Base-by-base conservation (phyloP, 2,329 filamentous ascomycete species). In the Penicillium sp. region DNA sequence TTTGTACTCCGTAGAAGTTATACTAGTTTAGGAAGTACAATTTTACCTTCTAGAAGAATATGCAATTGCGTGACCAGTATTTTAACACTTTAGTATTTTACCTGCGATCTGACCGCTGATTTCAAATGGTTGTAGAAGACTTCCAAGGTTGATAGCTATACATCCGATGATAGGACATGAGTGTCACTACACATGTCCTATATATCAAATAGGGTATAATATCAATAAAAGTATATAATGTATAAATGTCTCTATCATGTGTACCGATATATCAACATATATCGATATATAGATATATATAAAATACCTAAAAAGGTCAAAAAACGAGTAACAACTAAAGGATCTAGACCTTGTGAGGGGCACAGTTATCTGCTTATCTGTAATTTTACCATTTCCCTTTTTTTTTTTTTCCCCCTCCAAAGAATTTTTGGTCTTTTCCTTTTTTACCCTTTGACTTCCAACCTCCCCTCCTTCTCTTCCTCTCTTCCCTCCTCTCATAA, bases 401-500 rank as follows among this genome's bases (percentile, higher is more conserved):
- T 51, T 37, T 56, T 52, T 53, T 52, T 53, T 51, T 51, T 47
- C n/a, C 49, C 49, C 37, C 48, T 48, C 49, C 48, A 42, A 32
- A 33, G 42, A 48, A 53, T 58, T 53, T 53, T 54, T 55, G 45
- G 50, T 35, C 51, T 54, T 54, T 51, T 38, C 46, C 55, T 54
- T 55, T 64, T 52, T 31, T 9, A 38, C 35, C 48, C 56, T 49
- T 51, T 42, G 59, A 54, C 53, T 55, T 53, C 55, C 35, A 41
- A 44, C 28, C 44, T 50, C 50, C 53, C 12, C 13, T 31, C 6
- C 52, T 46, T 50, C 49, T 48, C 59, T 59, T 60, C 38, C 45
- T 47, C 53, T 35, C 48, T 41, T 53, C 32, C 45, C 43, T 45
- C 56, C 48, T 58, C 66, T 58, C 66, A 71, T 52, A 62, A 72